Percentiles rank a stretch among this genome's conserved stretches.
Evolutionary conservation across 805 yeast genomes (phyloP).

Genomic region (Kodamaea fukazawae): DNA sequence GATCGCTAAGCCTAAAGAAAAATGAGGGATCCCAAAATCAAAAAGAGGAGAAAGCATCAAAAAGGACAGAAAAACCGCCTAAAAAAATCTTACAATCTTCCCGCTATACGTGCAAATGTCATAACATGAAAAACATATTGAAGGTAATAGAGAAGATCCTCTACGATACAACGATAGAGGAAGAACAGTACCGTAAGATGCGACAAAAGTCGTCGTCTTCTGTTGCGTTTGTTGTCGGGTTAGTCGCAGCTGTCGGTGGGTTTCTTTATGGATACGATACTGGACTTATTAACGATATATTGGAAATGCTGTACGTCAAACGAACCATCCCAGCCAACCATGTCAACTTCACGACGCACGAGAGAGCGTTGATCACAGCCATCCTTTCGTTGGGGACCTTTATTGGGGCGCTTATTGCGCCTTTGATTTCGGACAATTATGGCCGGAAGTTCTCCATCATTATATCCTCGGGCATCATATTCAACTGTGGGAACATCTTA

Average conservation of each 20-base stretch:
- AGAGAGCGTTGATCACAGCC: slow-evolving; percentile 71
- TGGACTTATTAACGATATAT: slow-evolving; percentile 74
- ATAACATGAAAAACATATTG: slow-evolving; percentile 10
- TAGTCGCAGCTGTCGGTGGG: slow-evolving; percentile 88
- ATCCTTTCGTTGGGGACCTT: slow-evolving; percentile 82
- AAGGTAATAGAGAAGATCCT: slow-evolving; percentile 23
- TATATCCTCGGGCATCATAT: slow-evolving; percentile 56
- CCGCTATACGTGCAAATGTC: background rate
- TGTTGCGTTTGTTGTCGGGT: slow-evolving; percentile 71
- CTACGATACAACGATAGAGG: slow-evolving; percentile 35
- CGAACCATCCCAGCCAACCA: slow-evolving; percentile 50
- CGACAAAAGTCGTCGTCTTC: slow-evolving; percentile 50
- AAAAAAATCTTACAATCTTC: too few relatives aligned
- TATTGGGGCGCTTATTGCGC: slow-evolving; percentile 56
- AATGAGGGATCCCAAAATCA: too few relatives aligned
- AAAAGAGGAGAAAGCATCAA: too few relatives aligned
- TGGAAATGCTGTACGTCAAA: slow-evolving; percentile 72
- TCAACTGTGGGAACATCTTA: slow-evolving; percentile 67
- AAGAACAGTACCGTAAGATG: slow-evolving; percentile 35
- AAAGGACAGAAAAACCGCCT: slow-evolving; percentile 1
- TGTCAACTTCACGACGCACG: slow-evolving; percentile 52
- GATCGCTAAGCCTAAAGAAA: too few relatives aligned
- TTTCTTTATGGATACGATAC: slow-evolving; percentile 89
- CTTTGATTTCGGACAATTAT: slow-evolving; percentile 58
- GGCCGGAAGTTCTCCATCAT: slow-evolving; percentile 73